A percentile compares a stretch with the other conserved stretches of the same genome.
These are phyloP conservation scores for Grammothele lineata DNA, from an alignment of 768 basidiomycete genomes.

Conservation along the genomic window DNA sequence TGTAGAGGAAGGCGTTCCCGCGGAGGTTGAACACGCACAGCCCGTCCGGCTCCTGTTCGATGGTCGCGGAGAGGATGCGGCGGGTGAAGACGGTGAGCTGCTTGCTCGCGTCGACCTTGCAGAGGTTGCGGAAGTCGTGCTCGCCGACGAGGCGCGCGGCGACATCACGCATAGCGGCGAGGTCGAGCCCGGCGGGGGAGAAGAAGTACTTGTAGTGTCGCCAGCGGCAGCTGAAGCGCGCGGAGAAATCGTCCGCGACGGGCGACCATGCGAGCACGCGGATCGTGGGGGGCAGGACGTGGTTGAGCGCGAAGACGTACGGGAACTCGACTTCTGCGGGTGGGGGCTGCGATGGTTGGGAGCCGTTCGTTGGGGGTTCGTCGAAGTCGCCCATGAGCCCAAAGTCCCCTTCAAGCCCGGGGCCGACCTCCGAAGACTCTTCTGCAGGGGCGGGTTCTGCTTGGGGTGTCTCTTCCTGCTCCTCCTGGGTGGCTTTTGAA, in stretches of 20 bases:
- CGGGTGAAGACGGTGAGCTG: slow-evolving; percentile 81
- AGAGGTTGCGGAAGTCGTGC: slow-evolving; percentile 95
- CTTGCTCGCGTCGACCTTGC: slow-evolving; percentile 89
- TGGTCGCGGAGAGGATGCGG: slow-evolving; percentile 60
- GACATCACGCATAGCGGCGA: slow-evolving; percentile 71
- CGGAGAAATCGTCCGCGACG: slow-evolving; percentile 72
- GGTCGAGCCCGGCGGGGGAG: slow-evolving; percentile 59
- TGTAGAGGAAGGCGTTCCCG: slow-evolving; percentile 88
- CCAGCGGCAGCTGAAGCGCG: slow-evolving; percentile 80
- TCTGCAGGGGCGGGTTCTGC: not conserved
- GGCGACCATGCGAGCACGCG: slow-evolving; percentile 94
- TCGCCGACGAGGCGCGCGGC: slow-evolving; percentile 72
- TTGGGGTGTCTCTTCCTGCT: slow-evolving; percentile 13
- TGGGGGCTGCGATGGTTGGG: slow-evolving; percentile 10
- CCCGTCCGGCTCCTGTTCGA: slow-evolving; percentile 41
- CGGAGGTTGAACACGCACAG: slow-evolving; percentile 79
- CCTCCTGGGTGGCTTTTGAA: too few species aligned
- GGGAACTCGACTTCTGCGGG: slow-evolving; percentile 48
- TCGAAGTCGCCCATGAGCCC: slow-evolving; percentile 34
- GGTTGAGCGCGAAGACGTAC: slow-evolving; percentile 80
- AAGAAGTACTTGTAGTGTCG: slow-evolving; percentile 99
- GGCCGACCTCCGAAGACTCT: slow-evolving; percentile 10
- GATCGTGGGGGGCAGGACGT: slow-evolving; percentile 83
- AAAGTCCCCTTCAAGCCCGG: slow-evolving; percentile 36
- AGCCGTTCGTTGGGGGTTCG: slow-evolving; percentile 22